Percentiles rank a stretch among this genome's conserved stretches.
These are phyloP conservation scores for Tylopilus felleus DNA, from an alignment of 768 basidiomycete species.

Conservation along the genomic window DNA sequence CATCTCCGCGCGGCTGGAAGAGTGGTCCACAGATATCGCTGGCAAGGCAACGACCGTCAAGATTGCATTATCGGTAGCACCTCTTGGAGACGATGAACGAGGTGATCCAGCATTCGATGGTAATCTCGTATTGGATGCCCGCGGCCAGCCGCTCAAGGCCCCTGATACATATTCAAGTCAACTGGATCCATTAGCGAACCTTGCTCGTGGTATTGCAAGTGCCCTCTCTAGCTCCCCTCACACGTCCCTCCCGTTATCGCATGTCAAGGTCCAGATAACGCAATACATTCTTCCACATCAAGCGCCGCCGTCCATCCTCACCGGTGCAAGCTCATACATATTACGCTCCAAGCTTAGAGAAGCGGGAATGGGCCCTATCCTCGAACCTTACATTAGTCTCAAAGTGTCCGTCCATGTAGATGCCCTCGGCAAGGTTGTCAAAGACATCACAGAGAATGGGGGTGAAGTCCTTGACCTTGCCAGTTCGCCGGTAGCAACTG, in stretches of 20 bases:
- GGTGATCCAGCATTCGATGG: constrained; percentile 75
- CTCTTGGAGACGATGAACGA: constrained; percentile 50
- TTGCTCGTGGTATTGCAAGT: constrained; percentile 68
- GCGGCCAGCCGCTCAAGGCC: constrained; percentile 48
- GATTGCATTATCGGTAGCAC: constrained; percentile 53
- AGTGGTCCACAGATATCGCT: constrained; percentile 62
- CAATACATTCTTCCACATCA: constrained; percentile 42
- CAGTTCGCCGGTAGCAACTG: constrained; percentile 31
- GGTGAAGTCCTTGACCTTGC: constrained; percentile 76
- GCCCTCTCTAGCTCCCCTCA: constrained; percentile 77
- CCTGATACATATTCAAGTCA: constrained; percentile 46
- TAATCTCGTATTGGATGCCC: constrained; percentile 62
- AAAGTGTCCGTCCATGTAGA: constrained; percentile 67
- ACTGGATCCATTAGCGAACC: constrained; percentile 46
- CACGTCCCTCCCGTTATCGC: constrained; percentile 67
- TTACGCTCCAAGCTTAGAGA: constrained; percentile 58
- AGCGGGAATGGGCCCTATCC: constrained; percentile 66
- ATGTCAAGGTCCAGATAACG: constrained; percentile 54
- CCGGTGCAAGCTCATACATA: constrained; percentile 62
- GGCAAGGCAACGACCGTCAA: constrained; percentile 52
- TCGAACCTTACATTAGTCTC: constrained; percentile 75
- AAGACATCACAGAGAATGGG: constrained; percentile 79
- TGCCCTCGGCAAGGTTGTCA: constrained; percentile 71
- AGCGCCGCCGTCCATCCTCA: constrained; percentile 49
- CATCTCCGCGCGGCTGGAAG: constrained; percentile 32